These are phyloP conservation scores for Psidium friedrichsthalianum DNA, from an alignment of 345 rosid genomes.

Conservation along the genomic window DNA sequence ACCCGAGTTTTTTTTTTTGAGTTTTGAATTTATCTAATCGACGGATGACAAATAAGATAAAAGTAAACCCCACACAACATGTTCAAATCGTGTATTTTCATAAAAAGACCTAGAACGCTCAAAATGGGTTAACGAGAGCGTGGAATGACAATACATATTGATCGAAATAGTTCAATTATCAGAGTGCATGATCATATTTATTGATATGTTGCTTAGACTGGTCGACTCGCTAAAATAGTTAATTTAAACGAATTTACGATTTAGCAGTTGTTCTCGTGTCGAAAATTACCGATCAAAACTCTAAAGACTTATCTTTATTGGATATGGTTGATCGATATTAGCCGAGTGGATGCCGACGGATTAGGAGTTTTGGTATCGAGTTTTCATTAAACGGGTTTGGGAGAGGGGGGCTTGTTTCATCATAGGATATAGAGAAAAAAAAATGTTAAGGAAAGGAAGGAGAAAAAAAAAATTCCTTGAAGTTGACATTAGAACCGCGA, in stretches of 20 bases:
- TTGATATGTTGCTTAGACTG: not conserved
- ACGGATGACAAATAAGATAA: not conserved
- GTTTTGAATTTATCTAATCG: not conserved
- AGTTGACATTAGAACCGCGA: not conserved
- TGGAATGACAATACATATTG: accelerated
- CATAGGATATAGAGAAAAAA: not conserved
- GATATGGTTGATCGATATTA: not conserved
- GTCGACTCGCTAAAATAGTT: not conserved
- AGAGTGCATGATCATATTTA: accelerated
- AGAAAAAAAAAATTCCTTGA: not conserved
- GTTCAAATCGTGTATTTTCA: not conserved
- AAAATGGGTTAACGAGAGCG: accelerated
- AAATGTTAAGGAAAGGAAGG: not conserved
- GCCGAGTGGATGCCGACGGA: no score
- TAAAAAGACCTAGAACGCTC: not conserved
- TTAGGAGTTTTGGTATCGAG: no score
- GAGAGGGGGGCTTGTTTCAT: no score
- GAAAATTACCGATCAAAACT: not conserved
- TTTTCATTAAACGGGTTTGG: no score
- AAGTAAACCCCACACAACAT: no score
- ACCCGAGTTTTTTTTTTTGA: not conserved
- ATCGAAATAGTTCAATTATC: no score
- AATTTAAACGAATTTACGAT: not conserved
- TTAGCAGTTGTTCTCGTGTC: not conserved
- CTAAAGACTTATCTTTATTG: not conserved